These are phyloP conservation scores for Xylaria hypoxylon DNA, from an alignment of 2,329 filamentous ascomycete genomes.

Conservation along the genomic window DNA sequence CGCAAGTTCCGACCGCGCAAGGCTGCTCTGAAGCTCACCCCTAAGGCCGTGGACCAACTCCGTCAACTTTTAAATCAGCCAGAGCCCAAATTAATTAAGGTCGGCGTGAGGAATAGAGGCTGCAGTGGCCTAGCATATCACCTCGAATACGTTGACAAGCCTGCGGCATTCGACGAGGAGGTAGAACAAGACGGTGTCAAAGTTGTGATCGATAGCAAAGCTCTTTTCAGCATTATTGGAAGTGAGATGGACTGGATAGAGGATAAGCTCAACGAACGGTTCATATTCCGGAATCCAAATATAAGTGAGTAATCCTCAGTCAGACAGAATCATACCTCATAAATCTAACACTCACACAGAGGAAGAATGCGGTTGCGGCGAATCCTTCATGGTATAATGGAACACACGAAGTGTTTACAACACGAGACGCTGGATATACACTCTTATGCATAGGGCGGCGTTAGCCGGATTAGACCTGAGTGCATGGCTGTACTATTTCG, in stretches of 20 bases:
- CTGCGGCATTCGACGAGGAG: slow-evolving; percentile 86
- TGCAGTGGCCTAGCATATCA: slow-evolving; percentile 95
- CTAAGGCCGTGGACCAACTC: slow-evolving; percentile 82
- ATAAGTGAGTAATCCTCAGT: slow-evolving; percentile 79
- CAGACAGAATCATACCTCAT: neutral
- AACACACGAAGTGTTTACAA: slow-evolving; percentile 6
- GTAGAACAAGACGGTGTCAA: slow-evolving; percentile 97
- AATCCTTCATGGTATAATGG: slow-evolving; percentile 86
- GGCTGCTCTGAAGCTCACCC: slow-evolving; percentile 88
- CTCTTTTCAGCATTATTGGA: slow-evolving; percentile 96
- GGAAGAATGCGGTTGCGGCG: slow-evolving; percentile 94
- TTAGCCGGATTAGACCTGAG: slow-evolving; percentile 38
- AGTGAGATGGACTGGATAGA: slow-evolving; percentile 99
- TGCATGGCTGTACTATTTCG: slow-evolving; percentile 4
- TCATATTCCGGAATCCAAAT: slow-evolving; percentile 96
- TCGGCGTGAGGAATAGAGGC: slow-evolving; percentile 92
- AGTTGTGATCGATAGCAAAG: slow-evolving; percentile 96
- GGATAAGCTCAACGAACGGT: slow-evolving; percentile 91
- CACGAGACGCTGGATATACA: slow-evolving; percentile 29
- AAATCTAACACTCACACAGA: slow-evolving; percentile 67
- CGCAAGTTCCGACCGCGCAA: slow-evolving; percentile 84
- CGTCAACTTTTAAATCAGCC: slow-evolving; percentile 82
- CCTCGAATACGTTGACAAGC: slow-evolving; percentile 93
- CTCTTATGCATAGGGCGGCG: slow-evolving; percentile 47
- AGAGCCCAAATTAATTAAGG: slow-evolving; percentile 90